Evolutionary conservation across 257 asterid genomes (phyloP).

Genomic region (Paraleonurus japonicus): DNA sequence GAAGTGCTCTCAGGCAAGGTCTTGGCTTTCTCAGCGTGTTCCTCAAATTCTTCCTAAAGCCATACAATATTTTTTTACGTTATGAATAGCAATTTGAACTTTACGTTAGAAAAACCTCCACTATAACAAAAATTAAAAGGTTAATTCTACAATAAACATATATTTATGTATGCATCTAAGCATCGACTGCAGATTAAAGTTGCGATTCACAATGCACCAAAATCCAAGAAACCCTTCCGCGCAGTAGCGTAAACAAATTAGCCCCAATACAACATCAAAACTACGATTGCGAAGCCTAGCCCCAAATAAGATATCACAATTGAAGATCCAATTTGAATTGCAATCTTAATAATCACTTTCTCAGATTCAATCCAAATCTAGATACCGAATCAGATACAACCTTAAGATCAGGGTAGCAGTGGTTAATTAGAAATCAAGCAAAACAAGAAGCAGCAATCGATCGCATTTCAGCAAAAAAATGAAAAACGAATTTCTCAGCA

Average conservation of each 20-base stretch:
- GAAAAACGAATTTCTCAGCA: neutral
- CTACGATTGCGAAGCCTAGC: neutral
- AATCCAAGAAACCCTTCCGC: neutral
- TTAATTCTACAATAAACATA: neutral
- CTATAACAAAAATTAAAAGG: neutral
- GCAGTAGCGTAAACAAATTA: conserved; percentile 1
- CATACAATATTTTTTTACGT: neutral
- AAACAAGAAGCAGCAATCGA: neutral
- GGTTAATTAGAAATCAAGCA: neutral
- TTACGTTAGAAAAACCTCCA: neutral
- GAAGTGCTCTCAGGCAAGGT: conserved; percentile 68
- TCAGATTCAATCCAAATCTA: conserved; percentile 8
- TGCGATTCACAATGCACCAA: neutral
- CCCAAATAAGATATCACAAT: neutral
- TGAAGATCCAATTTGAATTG: neutral
- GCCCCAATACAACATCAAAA: neutral
- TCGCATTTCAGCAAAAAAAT: neutral
- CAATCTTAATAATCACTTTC: neutral
- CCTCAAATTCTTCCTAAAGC: conserved; percentile 89
- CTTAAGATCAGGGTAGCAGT: neutral
- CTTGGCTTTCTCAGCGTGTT: conserved; percentile 82
- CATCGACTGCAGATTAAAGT: neutral
- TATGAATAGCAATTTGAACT: neutral
- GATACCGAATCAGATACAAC: neutral
- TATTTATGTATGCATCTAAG: neutral